Conservation (phyloP, 306 rosid species). For the Prinsepia uniflora region DNA sequence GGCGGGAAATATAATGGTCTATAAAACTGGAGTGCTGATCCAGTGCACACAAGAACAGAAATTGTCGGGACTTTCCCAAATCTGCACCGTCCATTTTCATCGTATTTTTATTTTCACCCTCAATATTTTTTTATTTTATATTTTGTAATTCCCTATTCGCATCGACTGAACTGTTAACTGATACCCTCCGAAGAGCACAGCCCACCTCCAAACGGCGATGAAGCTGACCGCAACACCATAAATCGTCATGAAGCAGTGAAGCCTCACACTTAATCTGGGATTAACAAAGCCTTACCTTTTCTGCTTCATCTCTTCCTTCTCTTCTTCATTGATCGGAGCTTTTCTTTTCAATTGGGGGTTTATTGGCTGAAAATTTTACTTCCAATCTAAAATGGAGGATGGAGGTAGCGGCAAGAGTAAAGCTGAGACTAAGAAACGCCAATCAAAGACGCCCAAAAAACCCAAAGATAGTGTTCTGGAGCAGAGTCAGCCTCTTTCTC, state of each 20-base stretch:
- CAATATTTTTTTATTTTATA: no score
- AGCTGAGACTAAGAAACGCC: conserved; percentile 55
- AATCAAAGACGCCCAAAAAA: conserved; percentile 63
- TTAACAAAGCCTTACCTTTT: conserved; percentile 22
- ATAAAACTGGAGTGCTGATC: background rate
- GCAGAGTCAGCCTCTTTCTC: conserved; percentile 51
- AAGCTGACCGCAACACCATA: conserved; percentile 12
- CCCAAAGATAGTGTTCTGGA: conserved; percentile 68
- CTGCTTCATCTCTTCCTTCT: background rate
- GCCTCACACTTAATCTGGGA: background rate
- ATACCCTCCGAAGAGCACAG: background rate
- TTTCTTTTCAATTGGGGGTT: background rate
- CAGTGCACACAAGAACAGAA: background rate
- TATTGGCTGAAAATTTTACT: background rate
- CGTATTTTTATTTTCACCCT: no score
- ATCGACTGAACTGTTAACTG: no score
- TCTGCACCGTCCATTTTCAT: background rate
- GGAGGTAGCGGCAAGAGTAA: conserved; percentile 44
- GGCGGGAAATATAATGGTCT: background rate
- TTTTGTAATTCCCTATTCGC: no score
- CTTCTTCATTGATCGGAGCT: background rate
- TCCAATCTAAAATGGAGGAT: conserved; percentile 42
- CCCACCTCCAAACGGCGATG: conserved; percentile 11
- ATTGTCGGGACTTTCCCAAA: background rate
- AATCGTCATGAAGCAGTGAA: background rate